Evolutionary conservation across 2,329 filamentous ascomycete species (phyloP).

Genomic region (Coniochaeta sp.): DNA sequence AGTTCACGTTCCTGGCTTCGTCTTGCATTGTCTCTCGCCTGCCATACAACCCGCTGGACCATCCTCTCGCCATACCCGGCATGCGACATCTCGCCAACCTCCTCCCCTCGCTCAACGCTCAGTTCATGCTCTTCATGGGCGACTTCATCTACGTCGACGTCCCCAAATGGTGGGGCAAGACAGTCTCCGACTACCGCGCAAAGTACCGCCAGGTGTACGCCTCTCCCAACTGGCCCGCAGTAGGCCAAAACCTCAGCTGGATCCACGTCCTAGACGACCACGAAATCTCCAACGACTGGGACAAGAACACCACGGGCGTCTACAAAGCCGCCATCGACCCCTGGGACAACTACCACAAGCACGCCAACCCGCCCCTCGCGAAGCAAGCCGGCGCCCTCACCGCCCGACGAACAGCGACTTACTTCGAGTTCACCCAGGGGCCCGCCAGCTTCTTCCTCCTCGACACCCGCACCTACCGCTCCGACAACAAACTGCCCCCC

Average conservation of each 20-base stretch:
- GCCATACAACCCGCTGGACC: constrained; percentile 78
- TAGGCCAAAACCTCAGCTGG: constrained; percentile 81
- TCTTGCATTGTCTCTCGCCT: constrained; percentile 90
- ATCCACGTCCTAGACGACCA: constrained; percentile 96
- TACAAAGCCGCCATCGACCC: constrained; percentile 76
- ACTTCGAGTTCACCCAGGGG: constrained; percentile 84
- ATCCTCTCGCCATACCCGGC: constrained; percentile 76
- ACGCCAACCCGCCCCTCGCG: constrained; percentile 71
- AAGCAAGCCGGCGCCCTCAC: constrained; percentile 35
- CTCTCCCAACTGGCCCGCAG: constrained; percentile 80
- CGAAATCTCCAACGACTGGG: constrained; percentile 94
- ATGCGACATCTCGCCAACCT: constrained; percentile 69
- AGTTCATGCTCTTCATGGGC: constrained; percentile 76
- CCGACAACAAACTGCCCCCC: constrained; percentile 53
- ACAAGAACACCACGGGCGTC: constrained; percentile 70
- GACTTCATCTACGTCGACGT: constrained; percentile 93
- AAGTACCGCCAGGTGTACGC: constrained; percentile 96
- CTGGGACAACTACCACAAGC: constrained; percentile 79
- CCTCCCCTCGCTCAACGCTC: constrained; percentile 63
- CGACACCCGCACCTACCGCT: constrained; percentile 84
- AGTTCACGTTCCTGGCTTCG: constrained; percentile 85
- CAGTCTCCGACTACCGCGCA: constrained; percentile 70
- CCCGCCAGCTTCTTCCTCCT: constrained; percentile 92
- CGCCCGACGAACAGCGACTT: constrained; percentile 55
- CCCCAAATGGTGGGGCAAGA: constrained; percentile 67